Evolutionary conservation across 306 rosid genomes (phyloP).

Genomic region (Fragaria iinumae): DNA sequence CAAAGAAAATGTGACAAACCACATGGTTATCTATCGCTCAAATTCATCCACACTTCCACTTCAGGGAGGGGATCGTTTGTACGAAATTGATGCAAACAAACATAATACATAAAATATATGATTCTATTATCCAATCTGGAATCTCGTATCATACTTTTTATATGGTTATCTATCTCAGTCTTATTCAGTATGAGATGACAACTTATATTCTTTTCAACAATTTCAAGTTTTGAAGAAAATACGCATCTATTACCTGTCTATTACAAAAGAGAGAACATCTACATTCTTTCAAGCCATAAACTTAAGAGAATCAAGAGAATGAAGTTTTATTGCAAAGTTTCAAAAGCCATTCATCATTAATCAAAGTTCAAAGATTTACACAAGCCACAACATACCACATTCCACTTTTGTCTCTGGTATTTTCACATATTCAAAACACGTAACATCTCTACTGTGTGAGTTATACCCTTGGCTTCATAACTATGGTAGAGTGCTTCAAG

Average conservation of each 20-base stretch:
- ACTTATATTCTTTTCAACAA: no score
- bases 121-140: no score
- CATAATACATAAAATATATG: no score
- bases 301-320: not conserved
- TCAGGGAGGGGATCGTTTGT: not conserved
- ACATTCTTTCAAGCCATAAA: not conserved
- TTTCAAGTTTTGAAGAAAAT: no score
- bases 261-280: no score
- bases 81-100: no score
- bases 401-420: not conserved
- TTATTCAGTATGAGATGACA: no score
- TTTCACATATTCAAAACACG: slow-evolving; percentile 3
- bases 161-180: no score
- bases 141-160: no score
- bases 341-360: not conserved
- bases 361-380: not conserved
- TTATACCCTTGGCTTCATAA: slow-evolving; percentile 57
- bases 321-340: slow-evolving; percentile 4
- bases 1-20: not conserved
- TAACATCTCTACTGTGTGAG: not conserved
- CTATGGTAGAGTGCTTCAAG: slow-evolving; percentile 78
- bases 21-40: not conserved
- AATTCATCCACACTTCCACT: not conserved
- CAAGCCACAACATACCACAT: slow-evolving; percentile 2
- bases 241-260: no score